Base-by-base conservation (phyloP, 352 stramenopile genomes). In the Peronospora farinosa region DNA sequence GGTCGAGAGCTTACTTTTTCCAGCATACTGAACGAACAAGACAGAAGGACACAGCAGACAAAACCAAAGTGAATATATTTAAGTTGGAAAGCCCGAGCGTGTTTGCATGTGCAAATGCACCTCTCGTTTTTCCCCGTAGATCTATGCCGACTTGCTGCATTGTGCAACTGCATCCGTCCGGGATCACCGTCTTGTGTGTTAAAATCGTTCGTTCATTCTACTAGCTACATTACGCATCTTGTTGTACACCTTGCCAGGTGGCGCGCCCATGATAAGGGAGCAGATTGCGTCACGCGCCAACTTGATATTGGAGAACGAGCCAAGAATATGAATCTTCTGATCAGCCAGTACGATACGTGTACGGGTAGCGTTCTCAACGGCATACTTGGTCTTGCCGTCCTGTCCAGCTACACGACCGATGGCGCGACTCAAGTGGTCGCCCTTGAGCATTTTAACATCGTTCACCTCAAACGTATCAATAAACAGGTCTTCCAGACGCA, bases 231-330 rank as follows among this genome's bases (percentile, higher is more conserved):
- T 98, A 51, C 96, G 88, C 96, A 99, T 99, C 73, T 98, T 98
- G 75, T 99, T 99, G 80, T 99, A 99, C 51, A 99, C 96, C 73
- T 99, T 99, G 56, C 96, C 97, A 16, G 97, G 97, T 30, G 96
- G 96, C 16, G 97, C 96, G 47, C 97, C 97, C 65, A 99, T 94
- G 48, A 95, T 95, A 32, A 94, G 69, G 54, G 84, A 92, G 60
- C 83, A 95, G 46, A 95, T 82, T 12, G 85, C 83, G 49, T 94
- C 83, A 15, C 85, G 86, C n/a, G 97, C 97, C 23, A 99, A 75
- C 59, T 97, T 95, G 69, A 99, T 98, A 84, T 99, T 99, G 25
- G 88, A 77, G 62, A 98, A 99, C 17, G 84, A 97, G 47, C 97
- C 97, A 16, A 99, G 69, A 62, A 99, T 97, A 78, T 99, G 95